Percentiles rank a stretch among this genome's conserved stretches.
These are phyloP conservation scores for Mycena epipterygia DNA, from an alignment of 768 basidiomycete species.

Conservation along the genomic window DNA sequence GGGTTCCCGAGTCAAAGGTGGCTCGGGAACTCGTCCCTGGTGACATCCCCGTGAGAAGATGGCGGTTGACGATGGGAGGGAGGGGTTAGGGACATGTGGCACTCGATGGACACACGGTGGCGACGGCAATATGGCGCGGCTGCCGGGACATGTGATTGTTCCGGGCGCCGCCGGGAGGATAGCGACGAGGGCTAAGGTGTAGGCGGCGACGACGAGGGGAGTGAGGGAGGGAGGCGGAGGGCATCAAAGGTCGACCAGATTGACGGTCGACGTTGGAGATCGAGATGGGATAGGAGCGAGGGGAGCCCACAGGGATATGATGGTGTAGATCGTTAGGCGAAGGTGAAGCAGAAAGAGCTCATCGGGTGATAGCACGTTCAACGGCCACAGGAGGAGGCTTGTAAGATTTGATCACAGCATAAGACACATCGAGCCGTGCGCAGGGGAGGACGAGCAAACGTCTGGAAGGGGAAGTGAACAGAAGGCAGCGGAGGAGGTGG, in stretches of 20 bases:
- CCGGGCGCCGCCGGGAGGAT: background rate
- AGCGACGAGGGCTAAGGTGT: conserved; percentile 4
- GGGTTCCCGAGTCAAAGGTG: conserved; percentile 34
- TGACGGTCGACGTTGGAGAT: too few species aligned
- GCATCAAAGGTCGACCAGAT: too few species aligned
- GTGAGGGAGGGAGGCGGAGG: background rate
- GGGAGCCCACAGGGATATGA: background rate
- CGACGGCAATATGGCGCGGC: background rate
- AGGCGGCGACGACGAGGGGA: background rate
- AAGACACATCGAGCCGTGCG: too few species aligned
- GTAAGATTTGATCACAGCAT: too few species aligned
- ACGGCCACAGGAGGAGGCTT: too few species aligned
- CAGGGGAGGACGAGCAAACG: too few species aligned
- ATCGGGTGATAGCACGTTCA: too few species aligned
- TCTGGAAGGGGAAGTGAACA: too few species aligned
- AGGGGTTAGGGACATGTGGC: conserved; percentile 3
- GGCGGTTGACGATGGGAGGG: background rate
- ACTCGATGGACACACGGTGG: conserved; percentile 4
- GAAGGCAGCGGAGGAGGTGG: too few species aligned
- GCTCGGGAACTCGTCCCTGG: conserved; percentile 59
- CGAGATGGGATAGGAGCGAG: background rate
- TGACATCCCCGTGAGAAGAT: conserved; percentile 42
- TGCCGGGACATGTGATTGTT: conserved; percentile 8
- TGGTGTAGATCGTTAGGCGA: background rate
- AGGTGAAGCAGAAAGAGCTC: too few species aligned